These are phyloP conservation scores for Ophiostoma sp. DNA, from an alignment of 2,329 filamentous ascomycete genomes.

Conservation along the genomic window DNA sequence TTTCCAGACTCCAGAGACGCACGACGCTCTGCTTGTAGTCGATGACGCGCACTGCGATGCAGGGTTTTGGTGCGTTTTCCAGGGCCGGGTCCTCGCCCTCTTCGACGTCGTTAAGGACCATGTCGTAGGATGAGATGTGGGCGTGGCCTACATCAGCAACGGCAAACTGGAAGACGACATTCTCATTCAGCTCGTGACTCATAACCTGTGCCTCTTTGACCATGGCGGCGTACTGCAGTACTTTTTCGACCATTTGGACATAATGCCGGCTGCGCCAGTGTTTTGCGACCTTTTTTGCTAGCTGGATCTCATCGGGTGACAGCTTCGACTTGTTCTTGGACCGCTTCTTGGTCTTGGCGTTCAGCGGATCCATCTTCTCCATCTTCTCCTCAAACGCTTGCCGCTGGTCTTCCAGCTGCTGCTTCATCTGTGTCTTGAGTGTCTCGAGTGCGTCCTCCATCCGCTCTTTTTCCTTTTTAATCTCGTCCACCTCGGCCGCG, in stretches of 20 bases:
- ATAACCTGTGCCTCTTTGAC: conserved; percentile 96
- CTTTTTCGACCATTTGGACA: conserved; percentile 87
- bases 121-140: conserved; percentile 89
- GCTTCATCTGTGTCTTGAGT: conserved; percentile 84
- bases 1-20: conserved; percentile 90
- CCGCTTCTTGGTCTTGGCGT: conserved; percentile 46
- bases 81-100: conserved; percentile 80
- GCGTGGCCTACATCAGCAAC: conserved; percentile 84
- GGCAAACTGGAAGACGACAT: conserved; percentile 89
- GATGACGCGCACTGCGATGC: conserved; percentile 81
- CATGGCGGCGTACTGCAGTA: conserved; percentile 79
- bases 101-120: conserved; percentile 84
- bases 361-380: conserved; percentile 62
- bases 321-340: conserved; percentile 59
- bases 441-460: conserved; percentile 78
- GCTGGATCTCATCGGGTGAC: conserved; percentile 64
- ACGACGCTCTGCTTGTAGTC: conserved; percentile 84
- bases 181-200: conserved; percentile 92
- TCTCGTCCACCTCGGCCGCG: conserved; percentile 74
- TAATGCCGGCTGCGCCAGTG: conserved; percentile 83
- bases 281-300: conserved; percentile 60
- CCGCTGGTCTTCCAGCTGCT: conserved; percentile 75
- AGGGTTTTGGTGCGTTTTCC: conserved; percentile 78
- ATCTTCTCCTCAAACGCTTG: conserved; percentile 80
- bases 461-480: conserved; percentile 71